Evolutionary conservation across 371 early-diverging fungal species (phyloP), one percentile per base, ranked within the genome.

Genomic region (Actinomucor elegans): DNA sequence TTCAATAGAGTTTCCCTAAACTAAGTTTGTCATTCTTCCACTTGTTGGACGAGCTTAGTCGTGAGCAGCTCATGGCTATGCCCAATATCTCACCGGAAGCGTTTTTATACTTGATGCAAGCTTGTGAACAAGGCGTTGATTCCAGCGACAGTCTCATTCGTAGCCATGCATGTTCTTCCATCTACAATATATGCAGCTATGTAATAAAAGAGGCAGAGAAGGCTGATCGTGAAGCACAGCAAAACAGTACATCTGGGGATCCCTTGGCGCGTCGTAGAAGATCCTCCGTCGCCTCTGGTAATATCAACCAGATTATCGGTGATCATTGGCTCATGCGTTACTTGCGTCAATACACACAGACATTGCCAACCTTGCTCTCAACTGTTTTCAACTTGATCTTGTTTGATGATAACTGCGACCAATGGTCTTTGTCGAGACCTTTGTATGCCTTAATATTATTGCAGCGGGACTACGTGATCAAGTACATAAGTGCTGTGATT

Each of bases 381-480:
- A 75, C 82, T 0, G 64, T 92, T 34, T 83, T 93, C 53, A 84
- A 88, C 40, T 77, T 86, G 10, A 71, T 91, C 9, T 65, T 93
- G 40, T 91, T 94, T 58, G 93, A 93, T 50, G 91, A 91, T 57
- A 75, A 81, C 1, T 72, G 81, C 18, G 90, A 88, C 54, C 86
- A 91, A 46, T 94, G 94, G 94, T 76, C 89, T 14, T 69, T 94
- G 34, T 86, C 90, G 18, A 75, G 94, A 37, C 91, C 96, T 5
- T 66, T 95, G 50, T 80, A 92, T 56, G 83, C 86, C 3, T 64
- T 95, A 36, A 84, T 93, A 38, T 60, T 91, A 37, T 63, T 94
- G 50, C 86, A 89, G 61, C 77, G 80, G 54, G 87, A 87, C 69
- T 87, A 83, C 66, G 81, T 85, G 38, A 59, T 84, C 26, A 81